phyloP scores from a whole-genome alignment of 352 stramenopile species.

The Thalassiosira delicatula region DNA sequence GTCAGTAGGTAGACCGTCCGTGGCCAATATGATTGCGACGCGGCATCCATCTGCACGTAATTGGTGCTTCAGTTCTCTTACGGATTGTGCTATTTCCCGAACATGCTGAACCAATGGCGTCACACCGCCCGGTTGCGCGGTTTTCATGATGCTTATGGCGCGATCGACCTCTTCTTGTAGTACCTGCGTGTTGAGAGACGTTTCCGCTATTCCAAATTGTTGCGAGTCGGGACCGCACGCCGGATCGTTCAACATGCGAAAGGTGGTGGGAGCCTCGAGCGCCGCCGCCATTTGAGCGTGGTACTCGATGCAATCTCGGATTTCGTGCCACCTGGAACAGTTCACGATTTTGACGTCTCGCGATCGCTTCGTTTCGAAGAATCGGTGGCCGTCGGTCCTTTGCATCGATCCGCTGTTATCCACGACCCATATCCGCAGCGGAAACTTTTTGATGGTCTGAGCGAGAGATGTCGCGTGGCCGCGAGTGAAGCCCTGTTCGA shows the following conservation, averaged over 20 bases:
- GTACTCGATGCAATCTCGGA: conserved; percentile 70
- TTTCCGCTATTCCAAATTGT: conserved; percentile 60
- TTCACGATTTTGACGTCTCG: conserved; percentile 38
- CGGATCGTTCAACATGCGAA: conserved; percentile 71
- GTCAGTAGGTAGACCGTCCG: conserved; percentile 76
- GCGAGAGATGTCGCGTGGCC: conserved; percentile 58
- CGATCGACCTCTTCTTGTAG: conserved; percentile 34
- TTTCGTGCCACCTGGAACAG: conserved; percentile 78
- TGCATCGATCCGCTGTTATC: conserved; percentile 82
- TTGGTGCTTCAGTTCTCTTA: conserved; percentile 42
- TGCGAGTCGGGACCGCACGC: conserved; percentile 35
- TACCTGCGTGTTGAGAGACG: conserved; percentile 9
- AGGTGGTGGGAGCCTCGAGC: conserved; percentile 75
- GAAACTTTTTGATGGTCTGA: conserved; percentile 50
- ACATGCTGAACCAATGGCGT: conserved; percentile 58
- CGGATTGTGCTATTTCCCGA: conserved; percentile 55
- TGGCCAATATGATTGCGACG: conserved; percentile 72
- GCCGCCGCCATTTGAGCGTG: conserved; percentile 72
- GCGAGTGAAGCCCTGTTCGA: conserved; percentile 63
- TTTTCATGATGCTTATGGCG: conserved; percentile 44
- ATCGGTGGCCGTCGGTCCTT: conserved; percentile 64
- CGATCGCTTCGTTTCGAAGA: conserved; percentile 56
- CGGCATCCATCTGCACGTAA: conserved; percentile 58
- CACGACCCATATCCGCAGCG: conserved; percentile 77
- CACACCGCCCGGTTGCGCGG: conserved; percentile 46